Conservation (phyloP, 495 filamentous ascomycete genomes). For the Penicillium antarcticum region DNA sequence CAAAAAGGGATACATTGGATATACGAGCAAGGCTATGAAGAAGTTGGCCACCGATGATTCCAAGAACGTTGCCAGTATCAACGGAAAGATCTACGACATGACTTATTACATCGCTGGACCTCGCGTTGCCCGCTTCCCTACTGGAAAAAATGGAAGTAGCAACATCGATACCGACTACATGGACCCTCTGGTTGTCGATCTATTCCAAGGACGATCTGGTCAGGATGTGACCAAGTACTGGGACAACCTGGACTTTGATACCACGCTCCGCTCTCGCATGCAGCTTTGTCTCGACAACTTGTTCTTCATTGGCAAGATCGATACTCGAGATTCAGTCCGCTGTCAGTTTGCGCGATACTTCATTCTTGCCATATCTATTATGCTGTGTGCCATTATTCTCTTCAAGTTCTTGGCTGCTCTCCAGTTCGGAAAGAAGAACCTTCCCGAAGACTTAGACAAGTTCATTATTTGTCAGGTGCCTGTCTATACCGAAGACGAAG, state of each 20-base stretch:
- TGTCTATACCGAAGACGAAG: slow-evolving; percentile 97
- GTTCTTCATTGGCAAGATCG: slow-evolving; percentile 89
- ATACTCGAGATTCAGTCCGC: slow-evolving; percentile 81
- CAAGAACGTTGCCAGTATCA: slow-evolving; percentile 72
- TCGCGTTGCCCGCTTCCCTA: slow-evolving; percentile 54
- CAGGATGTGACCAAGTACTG: slow-evolving; percentile 81
- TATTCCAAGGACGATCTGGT: slow-evolving; percentile 76
- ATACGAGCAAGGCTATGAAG: slow-evolving; percentile 71
- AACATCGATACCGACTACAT: slow-evolving; percentile 75
- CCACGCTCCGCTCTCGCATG: slow-evolving; percentile 60
- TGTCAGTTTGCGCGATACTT: slow-evolving; percentile 92
- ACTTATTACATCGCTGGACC: slow-evolving; percentile 81
- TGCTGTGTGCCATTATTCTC: slow-evolving; percentile 75
- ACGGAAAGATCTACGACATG: slow-evolving; percentile 84
- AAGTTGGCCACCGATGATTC: slow-evolving; percentile 59
- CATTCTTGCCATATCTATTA: slow-evolving; percentile 80
- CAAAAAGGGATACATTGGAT: slow-evolving; percentile 87
- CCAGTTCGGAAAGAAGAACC: slow-evolving; percentile 86
- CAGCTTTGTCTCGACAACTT: slow-evolving; percentile 87
- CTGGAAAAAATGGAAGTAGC: slow-evolving; percentile 45
- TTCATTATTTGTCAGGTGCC: slow-evolving; percentile 98
- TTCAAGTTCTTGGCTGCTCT: slow-evolving; percentile 98
- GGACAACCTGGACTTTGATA: slow-evolving; percentile 60
- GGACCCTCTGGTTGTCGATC: slow-evolving; percentile 64
- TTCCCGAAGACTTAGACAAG: slow-evolving; percentile 95